Evolutionary conservation across 805 yeast species (phyloP), one percentile per base, ranked within the genome.

Genomic region (Pichia rugopelliculosa): DNA sequence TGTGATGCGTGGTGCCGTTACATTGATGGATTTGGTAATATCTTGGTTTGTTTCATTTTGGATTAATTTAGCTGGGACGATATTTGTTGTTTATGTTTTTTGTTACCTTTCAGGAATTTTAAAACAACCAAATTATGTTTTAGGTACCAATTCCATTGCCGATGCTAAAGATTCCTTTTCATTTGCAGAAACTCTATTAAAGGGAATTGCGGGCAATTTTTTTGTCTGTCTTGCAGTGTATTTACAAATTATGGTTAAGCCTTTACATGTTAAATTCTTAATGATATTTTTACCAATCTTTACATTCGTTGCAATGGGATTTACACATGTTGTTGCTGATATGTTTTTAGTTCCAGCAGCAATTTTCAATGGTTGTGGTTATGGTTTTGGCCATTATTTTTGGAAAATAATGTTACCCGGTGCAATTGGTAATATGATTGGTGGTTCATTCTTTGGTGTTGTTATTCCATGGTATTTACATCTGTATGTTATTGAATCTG

Each of bases 281-380:
- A 65, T 83, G 68, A 75, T 86, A 68, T 58, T 71, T 15, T 59
- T 85, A 20, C 95, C 95, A 0, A 72, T 86, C 15, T 84, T 84
- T 62, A 79, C 90, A 0, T 84, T 87, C 63, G 93, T 84, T n/a
- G 57, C 82, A 1, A 70, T 82, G 71, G 93, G 95, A 0, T 87
- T 80, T 64, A 79, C 87, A 2, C 95, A 87, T 59, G 79, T 80
- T 1, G 88, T 87, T 9, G 95, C 95, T 0, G 95, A 87, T 61
- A 84, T 87, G 93, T 81, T 71, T 54, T 54, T 84, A 46, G 60
- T 82, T 5, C 78, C 82, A 9, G 76, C 79, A 53, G 95, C 87
- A 0, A 64, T 84, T 59, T 70, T 85, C 42, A 84, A 83, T 62
- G 77, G 82, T 15, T 84, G 87, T 1, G 73, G 77, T 2, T 67